Base-by-base conservation (phyloP, 345 rosid genomes). In the Populus euphratica region DNA sequence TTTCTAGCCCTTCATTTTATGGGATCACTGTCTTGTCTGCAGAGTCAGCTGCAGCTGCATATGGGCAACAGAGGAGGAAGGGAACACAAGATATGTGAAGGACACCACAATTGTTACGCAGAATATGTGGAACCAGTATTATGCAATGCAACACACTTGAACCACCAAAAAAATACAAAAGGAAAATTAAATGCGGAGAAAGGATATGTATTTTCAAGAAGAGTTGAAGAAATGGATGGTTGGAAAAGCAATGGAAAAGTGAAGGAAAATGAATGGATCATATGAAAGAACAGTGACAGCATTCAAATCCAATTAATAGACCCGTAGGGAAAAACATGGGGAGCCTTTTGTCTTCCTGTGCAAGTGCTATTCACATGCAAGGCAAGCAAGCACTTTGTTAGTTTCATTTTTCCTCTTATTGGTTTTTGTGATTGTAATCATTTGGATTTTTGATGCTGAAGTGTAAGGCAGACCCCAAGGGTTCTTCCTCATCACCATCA, bases 171-270 rank as follows among this genome's bases (percentile, higher is more conserved):
- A n/a, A 56, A 13, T 1, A n/a, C 11, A 29, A 3, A 2, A 31
- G 43, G n/a, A 36, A 67, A 65, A 67, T 13, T 8, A 36, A 35
- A 67, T 9, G 44, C 8, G 12, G 44, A 35, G 3, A 10, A 31
- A 33, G 41, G 21, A 16, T 17, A 16, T 36, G 5, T 18, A 35
- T 67, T 16, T 6, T n/a, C 50, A 39, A 41, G 8, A 27, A 29
- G 20, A 65, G 56, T 67, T 50, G 68, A 77, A 76, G 71, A 68
- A 56, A 68, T 25, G 70, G 83, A 73, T 44, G 80, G 77, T 43
- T 27, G 54, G 21, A 13, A 33, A 64, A 5, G 59, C n/a, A 77
- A 59, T 12, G 10, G 69, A 31, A 11, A 41, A 27, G 61, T 5
- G 63, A 33, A 5, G 49, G 21, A 65, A 20, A 4, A 14, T 5